phyloP scores from a whole-genome alignment of 2,329 filamentous ascomycete species.

The Trichoderma sp. region DNA sequence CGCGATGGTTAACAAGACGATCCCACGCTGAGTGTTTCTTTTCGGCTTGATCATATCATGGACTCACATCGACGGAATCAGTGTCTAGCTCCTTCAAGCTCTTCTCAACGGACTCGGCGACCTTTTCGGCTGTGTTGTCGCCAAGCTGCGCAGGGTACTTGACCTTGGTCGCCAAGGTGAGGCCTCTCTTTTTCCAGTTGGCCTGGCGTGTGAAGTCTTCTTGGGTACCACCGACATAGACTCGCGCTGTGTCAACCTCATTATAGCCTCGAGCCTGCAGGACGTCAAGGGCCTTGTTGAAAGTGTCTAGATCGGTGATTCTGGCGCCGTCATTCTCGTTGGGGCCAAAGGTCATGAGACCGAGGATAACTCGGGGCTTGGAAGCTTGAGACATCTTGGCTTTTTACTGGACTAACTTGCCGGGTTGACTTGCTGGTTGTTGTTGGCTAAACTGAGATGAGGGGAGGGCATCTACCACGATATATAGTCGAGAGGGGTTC shows the following conservation, averaged over 20 bases:
- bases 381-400: slow-evolving; percentile 43
- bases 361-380: slow-evolving; percentile 73
- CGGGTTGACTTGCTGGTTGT: no score
- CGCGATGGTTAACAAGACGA: background rate
- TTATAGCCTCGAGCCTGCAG: slow-evolving; percentile 78
- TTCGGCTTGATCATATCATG: background rate
- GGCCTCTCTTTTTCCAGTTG: slow-evolving; percentile 73
- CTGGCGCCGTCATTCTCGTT: slow-evolving; percentile 61
- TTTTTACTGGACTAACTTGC: background rate
- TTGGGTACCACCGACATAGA: slow-evolving; percentile 69
- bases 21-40: background rate
- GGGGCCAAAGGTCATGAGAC: slow-evolving; percentile 81
- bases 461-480: background rate
- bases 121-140: slow-evolving; percentile 59
- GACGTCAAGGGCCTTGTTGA: slow-evolving; percentile 68
- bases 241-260: slow-evolving; percentile 75
- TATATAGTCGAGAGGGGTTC: background rate
- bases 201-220: slow-evolving; percentile 75
- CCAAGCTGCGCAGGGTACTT: slow-evolving; percentile 60
- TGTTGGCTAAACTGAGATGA: background rate
- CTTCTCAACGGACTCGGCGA: slow-evolving; percentile 63
- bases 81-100: slow-evolving; percentile 71
- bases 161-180: slow-evolving; percentile 76
- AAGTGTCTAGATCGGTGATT: slow-evolving; percentile 65
- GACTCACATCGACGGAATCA: slow-evolving; percentile 65